These are phyloP conservation scores for Phytophthora uliginosa DNA, from an alignment of 352 stramenopile genomes.

Conservation along the genomic window DNA sequence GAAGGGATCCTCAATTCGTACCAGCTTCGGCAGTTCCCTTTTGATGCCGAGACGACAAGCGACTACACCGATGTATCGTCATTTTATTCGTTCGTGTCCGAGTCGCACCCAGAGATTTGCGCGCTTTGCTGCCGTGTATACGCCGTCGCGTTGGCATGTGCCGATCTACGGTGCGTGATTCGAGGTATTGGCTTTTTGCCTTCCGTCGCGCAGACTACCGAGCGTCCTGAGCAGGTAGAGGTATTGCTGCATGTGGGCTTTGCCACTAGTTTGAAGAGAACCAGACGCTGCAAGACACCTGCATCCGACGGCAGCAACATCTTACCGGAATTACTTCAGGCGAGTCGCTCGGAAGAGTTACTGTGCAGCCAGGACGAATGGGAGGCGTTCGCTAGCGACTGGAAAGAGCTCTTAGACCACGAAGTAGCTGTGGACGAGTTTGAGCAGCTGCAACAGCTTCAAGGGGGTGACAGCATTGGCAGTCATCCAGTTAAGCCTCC, in stretches of 20 bases:
- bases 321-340: conserved; percentile 33
- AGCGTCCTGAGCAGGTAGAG: conserved; percentile 58
- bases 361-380: conserved; percentile 67
- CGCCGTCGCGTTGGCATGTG: conserved; percentile 68
- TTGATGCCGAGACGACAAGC: conserved; percentile 74
- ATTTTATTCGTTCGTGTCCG: conserved; percentile 89
- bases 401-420: conserved; percentile 57
- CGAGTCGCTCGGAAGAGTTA: conserved; percentile 48
- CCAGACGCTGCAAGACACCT: neutral
- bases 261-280: conserved; percentile 59
- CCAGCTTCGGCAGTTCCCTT: conserved; percentile 77
- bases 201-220: conserved; percentile 60
- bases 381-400: conserved; percentile 68
- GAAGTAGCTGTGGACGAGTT: conserved; percentile 72
- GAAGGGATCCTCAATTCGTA: conserved; percentile 70
- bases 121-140: conserved; percentile 84
- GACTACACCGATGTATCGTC: conserved; percentile 85
- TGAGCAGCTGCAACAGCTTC: conserved; percentile 47
- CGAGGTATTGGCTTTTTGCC: conserved; percentile 73
- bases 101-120: conserved; percentile 84
- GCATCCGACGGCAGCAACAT: conserved; percentile 8
- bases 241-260: conserved; percentile 79
- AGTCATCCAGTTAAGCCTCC: conserved; percentile 24
- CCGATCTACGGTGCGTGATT: conserved; percentile 62
- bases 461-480: conserved; percentile 9